These are phyloP conservation scores for Tolypocladium amazonense DNA, from an alignment of 2,329 filamentous ascomycete genomes.

Conservation along the genomic window DNA sequence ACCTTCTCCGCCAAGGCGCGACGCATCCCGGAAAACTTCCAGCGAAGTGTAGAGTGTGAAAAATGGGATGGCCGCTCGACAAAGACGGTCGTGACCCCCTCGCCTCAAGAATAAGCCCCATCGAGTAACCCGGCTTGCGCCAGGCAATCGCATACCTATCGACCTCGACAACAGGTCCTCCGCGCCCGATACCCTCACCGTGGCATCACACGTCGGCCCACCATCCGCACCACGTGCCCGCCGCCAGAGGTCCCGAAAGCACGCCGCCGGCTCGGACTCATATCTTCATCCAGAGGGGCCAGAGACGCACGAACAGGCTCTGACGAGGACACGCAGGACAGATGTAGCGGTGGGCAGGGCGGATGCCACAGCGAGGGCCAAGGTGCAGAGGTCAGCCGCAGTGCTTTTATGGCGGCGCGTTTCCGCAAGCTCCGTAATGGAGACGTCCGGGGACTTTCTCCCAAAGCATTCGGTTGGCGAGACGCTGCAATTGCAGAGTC, in stretches of 20 bases:
- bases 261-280: slow-evolving; percentile 51
- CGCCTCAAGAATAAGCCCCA: slow-evolving; percentile 99
- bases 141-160: slow-evolving; percentile 98
- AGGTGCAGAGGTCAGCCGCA: slow-evolving; percentile 71
- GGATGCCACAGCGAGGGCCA: slow-evolving; percentile 33
- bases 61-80: slow-evolving; percentile 13
- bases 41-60: slow-evolving; percentile 28
- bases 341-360: slow-evolving; percentile 37
- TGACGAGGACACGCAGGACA: slow-evolving; percentile 5
- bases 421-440: slow-evolving; percentile 57
- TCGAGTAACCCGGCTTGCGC: slow-evolving; percentile 75
- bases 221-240: slow-evolving; percentile 21
- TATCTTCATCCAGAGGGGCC: slow-evolving; percentile 73
- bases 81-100: slow-evolving; percentile 48
- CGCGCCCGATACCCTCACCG: slow-evolving; percentile 33
- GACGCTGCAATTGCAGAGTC: slow-evolving; percentile 25
- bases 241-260: slow-evolving; percentile 4
- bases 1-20: slow-evolving; percentile 2
- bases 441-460: slow-evolving; percentile 99
- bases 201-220: slow-evolving; percentile 38
- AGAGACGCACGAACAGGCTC: slow-evolving; percentile 25
- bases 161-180: slow-evolving; percentile 77
- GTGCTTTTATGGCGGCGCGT: slow-evolving; percentile 99
- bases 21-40: slow-evolving; percentile 26
- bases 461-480: slow-evolving; percentile 62